Evolutionary conservation across 768 basidiomycete genomes (phyloP), one percentile per base, ranked within the genome.

Genomic region (Mycena sanguinolenta): DNA sequence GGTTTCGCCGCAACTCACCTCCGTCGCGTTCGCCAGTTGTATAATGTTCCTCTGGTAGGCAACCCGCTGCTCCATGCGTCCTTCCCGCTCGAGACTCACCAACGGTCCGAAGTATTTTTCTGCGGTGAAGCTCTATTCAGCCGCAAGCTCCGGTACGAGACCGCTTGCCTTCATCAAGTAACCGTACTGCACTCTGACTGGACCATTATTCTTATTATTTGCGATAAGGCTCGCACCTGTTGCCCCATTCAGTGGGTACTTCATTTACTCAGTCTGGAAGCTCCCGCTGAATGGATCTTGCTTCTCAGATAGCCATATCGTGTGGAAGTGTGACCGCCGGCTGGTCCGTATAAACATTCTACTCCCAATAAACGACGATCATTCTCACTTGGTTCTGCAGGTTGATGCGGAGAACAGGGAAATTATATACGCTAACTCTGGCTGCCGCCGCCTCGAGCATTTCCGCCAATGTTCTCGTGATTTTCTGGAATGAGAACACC

Each of bases 291-390:
- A 74, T 68, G 72, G 68, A 63, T 58, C 58, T 75, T 62, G 10
- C 39, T 39, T 39, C 39, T 39, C 77, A 96, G 93, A 81, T 94
- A 71, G 91, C 93, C 58, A 87, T 98, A 63, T 92, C 96, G 4
- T 83, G 86, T 0, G 97, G 97, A 27, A 97, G 95, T 71, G 87
- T 99, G 36, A 85, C 92, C 58, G 95, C 95, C 49, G 97, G 97
- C 32, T 34, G 32, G 39, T 39, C 39, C 39, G 39, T 39, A 39
- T 39, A 39, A 14, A 34, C 32, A 34, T 39, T 38, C 39, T 17
- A 39, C 39, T 39, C 39, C 16, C 39, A 39, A 14, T 39, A 39
- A 39, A 39, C 39, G 39, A 39, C 16, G 39, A 39, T 39, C 39
- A 17, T 39, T 39, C 39, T 39, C 39, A 39, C 39, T 39, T 7